Conservation (phyloP, 2,329 filamentous ascomycete genomes). For the Hirsutella rhossiliensis region DNA sequence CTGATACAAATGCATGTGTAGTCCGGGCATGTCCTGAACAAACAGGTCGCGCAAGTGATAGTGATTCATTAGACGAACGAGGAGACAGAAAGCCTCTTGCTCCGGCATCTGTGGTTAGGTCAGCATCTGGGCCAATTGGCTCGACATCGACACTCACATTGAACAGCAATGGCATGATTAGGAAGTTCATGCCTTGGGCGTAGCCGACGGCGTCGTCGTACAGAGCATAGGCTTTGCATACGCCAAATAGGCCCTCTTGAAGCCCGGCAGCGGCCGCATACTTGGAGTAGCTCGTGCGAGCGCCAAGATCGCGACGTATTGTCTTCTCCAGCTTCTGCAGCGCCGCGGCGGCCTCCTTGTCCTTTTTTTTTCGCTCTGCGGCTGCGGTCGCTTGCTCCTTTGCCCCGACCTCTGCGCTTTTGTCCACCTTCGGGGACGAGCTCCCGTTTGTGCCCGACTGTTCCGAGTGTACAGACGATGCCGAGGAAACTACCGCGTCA, state of each 20-base stretch:
- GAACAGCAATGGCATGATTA: slow-evolving; percentile 92
- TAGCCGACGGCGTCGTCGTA: slow-evolving; percentile 94
- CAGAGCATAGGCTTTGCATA: slow-evolving; percentile 95
- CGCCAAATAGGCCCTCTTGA: slow-evolving; percentile 85
- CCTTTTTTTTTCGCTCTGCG: slow-evolving; percentile 62
- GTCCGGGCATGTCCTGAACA: slow-evolving; percentile 87
- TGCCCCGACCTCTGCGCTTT: slow-evolving; percentile 48
- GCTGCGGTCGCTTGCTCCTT: slow-evolving; percentile 53
- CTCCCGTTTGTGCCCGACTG: slow-evolving; percentile 49
- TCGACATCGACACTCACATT: slow-evolving; percentile 46
- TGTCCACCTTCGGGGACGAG: slow-evolving; percentile 46
- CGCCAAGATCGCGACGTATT: slow-evolving; percentile 82
- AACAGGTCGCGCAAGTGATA: slow-evolving; percentile 90
- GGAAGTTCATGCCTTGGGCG: slow-evolving; percentile 97
- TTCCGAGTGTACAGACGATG: slow-evolving; percentile 75
- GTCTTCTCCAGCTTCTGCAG: slow-evolving; percentile 79
- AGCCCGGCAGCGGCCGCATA: slow-evolving; percentile 83
- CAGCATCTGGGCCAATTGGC: slow-evolving; percentile 2
- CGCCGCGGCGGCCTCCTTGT: slow-evolving; percentile 62
- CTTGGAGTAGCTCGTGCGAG: slow-evolving; percentile 92
- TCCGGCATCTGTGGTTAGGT: slow-evolving; percentile 63
- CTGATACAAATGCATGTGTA: slow-evolving; percentile 87
- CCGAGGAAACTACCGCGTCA: slow-evolving; percentile 61
- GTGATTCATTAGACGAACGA: slow-evolving; percentile 93
- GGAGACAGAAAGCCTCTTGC: slow-evolving; percentile 87